Conservation (phyloP, 176 grass and related monocot genomes). For the Lolium rigidum region DNA sequence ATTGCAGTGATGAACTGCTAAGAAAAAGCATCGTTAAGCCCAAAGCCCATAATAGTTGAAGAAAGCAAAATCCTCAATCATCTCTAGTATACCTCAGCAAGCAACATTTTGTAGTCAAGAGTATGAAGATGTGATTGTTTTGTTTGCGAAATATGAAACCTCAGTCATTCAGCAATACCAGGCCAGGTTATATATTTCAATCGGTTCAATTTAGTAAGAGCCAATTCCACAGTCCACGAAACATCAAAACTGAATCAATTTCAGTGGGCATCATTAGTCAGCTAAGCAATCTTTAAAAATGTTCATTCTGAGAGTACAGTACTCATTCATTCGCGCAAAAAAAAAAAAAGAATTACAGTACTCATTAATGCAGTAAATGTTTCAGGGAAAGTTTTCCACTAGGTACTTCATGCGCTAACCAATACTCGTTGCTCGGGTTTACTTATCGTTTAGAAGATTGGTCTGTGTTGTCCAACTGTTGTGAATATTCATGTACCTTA, state of each 20-base stretch:
- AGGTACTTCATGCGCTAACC: neutral
- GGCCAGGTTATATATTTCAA: neutral
- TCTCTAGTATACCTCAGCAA: conserved; percentile 13
- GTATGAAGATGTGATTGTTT: conserved; percentile 10
- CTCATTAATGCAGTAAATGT: conserved; percentile 30
- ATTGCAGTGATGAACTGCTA: conserved; percentile 17
- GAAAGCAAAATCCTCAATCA: conserved; percentile 29
- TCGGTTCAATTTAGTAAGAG: neutral
- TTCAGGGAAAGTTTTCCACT: neutral
- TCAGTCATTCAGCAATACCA: conserved; percentile 28
- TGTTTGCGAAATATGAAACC: conserved; percentile 38
- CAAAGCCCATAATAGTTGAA: conserved; percentile 10
- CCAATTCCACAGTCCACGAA: conserved; percentile 21
- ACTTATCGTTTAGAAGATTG: neutral
- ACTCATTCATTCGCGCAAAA: too few species aligned
- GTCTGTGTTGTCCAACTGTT: conserved; percentile 33
- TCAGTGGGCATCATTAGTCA: conserved; percentile 1
- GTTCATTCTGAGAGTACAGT: neutral
- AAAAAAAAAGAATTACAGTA: neutral
- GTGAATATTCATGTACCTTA: conserved; percentile 68
- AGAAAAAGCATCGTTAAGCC: neutral
- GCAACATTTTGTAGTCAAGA: conserved; percentile 15
- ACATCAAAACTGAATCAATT: conserved; percentile 32
- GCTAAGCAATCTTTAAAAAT: conserved; percentile 12
- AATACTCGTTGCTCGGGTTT: conserved; percentile 20